Evolutionary conservation across 768 basidiomycete genomes (phyloP).

Genomic region (Thelephora aurantiotincta): DNA sequence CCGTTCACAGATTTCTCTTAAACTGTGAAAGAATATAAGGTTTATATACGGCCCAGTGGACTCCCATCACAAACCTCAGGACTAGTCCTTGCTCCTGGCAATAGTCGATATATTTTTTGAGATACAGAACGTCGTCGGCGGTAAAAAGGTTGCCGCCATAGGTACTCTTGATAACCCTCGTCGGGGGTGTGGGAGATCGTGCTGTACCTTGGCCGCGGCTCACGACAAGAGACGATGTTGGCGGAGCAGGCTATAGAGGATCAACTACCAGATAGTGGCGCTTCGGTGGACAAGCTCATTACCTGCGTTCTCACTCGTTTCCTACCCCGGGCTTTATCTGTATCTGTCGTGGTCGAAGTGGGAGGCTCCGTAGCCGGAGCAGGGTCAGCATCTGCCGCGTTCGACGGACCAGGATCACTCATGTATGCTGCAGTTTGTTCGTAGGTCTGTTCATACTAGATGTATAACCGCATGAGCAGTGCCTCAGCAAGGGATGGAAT

Average conservation of each 20-base stretch:
- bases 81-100: slow-evolving; percentile 81
- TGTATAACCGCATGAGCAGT: not conserved
- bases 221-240: slow-evolving; percentile 50
- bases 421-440: slow-evolving; percentile 42
- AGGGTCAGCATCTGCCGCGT: slow-evolving; percentile 13
- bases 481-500: not conserved
- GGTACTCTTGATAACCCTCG: slow-evolving; percentile 74
- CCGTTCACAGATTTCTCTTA: slow-evolving; percentile 80
- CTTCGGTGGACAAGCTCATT: slow-evolving; percentile 4
- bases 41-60: not conserved
- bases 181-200: slow-evolving; percentile 74
- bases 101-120: slow-evolving; percentile 83
- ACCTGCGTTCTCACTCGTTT: slow-evolving; percentile 55
- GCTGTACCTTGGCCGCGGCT: slow-evolving; percentile 54
- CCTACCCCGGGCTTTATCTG: slow-evolving; percentile 45
- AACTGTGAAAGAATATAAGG: slow-evolving; percentile 16
- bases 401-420: slow-evolving; percentile 33
- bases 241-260: slow-evolving; percentile 35
- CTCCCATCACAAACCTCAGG: slow-evolving; percentile 35
- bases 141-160: slow-evolving; percentile 86
- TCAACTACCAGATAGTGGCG: slow-evolving; percentile 1
- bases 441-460: slow-evolving; percentile 44
- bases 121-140: slow-evolving; percentile 66
- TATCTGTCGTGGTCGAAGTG: not conserved
- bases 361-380: slow-evolving; percentile 3